phyloP scores from a whole-genome alignment of 2,329 filamentous ascomycete species.

The Didymella arachidicola region DNA sequence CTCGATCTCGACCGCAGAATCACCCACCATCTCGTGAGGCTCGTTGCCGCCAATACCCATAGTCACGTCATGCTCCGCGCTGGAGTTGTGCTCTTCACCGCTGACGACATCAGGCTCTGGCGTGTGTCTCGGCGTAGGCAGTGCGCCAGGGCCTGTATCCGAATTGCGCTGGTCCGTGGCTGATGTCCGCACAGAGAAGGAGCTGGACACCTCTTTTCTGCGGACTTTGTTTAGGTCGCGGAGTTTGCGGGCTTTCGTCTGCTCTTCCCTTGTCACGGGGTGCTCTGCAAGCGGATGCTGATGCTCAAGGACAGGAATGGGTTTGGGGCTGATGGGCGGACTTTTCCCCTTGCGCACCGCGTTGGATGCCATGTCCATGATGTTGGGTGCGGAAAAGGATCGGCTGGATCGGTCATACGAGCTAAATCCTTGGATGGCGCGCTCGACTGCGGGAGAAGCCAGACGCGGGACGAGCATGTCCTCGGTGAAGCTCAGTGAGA shows the following conservation, averaged over 20 bases:
- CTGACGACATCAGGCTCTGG: constrained; percentile 20
- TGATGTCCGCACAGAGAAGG: constrained; percentile 1
- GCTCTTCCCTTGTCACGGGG: constrained; percentile 29
- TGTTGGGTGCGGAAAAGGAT: constrained; percentile 26
- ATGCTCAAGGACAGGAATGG: constrained; percentile 33
- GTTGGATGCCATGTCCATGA: constrained; percentile 10
- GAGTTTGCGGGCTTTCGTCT: constrained; percentile 35
- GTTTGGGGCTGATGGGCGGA: constrained; percentile 24
- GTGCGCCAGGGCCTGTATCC: constrained; percentile 19
- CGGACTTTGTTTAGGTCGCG: constrained; percentile 38
- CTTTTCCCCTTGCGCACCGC: constrained; percentile 28
- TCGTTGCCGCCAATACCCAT: background rate
- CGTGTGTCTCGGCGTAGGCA: constrained; percentile 27
- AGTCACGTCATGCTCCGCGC: background rate
- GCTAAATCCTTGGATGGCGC: constrained; percentile 22
- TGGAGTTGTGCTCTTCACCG: background rate
- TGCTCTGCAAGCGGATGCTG: constrained; percentile 35
- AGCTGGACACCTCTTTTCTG: constrained; percentile 23
- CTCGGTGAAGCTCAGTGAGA: constrained; percentile 36
- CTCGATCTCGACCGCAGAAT: constrained; percentile 19
- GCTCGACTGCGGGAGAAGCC: constrained; percentile 19
- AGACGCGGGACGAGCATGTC: constrained; percentile 41
- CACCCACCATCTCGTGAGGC: constrained; percentile 11
- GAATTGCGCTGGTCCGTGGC: constrained; percentile 15
- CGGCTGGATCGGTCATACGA: constrained; percentile 10